Evolutionary conservation across 2,329 filamentous ascomycete species (phyloP), one percentile per base, ranked within the genome.

Genomic region (Ploettnerulaceae sp.): DNA sequence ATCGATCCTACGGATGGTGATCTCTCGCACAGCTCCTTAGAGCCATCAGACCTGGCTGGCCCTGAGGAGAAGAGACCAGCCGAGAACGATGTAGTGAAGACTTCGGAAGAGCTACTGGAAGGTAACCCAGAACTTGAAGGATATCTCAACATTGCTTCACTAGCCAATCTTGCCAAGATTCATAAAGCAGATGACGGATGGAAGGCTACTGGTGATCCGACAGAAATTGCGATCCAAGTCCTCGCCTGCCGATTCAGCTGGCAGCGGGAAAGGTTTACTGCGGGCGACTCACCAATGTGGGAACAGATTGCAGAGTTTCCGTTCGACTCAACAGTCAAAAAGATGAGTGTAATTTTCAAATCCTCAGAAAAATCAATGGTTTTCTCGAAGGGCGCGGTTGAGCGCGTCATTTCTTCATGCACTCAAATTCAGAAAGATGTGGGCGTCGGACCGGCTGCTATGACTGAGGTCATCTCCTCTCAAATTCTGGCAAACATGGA

Each of bases 221-320:
- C 82, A 1, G 84, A 88, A 56, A 84, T 88, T 50, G 83, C 84
- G 1, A 84, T 88, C 35, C 82, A 87, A 56, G 84, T 88, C 0
- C 86, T 88, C 59, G 81, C 82, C 7, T 77, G 75, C 32, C 77
- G 84, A 9, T 88, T 88, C 61, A 69, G 77, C 45, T 79, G 78
- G 72, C 80, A 81, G 50, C 72, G 76, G 7, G 67, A 72, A 12
- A 67, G 68, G 7, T 73, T 76, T 54, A 73, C 72, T 0, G 67
- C 69, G 9, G 75, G 72, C 2, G 68, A 75, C 1, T 66, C 66
- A 3, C 67, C 75, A 0, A 57, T 69, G 21, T 83, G 78, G 78
- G 69, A 67, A 15, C 71, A 83, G 54, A 66, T 81, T 18, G 77
- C 79, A 1, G 84, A 88, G 57, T 86, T 84, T 48, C 84, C 82